These are phyloP conservation scores for Wickerhamomyces chambardii DNA, from an alignment of 805 yeast species.

Conservation along the genomic window DNA sequence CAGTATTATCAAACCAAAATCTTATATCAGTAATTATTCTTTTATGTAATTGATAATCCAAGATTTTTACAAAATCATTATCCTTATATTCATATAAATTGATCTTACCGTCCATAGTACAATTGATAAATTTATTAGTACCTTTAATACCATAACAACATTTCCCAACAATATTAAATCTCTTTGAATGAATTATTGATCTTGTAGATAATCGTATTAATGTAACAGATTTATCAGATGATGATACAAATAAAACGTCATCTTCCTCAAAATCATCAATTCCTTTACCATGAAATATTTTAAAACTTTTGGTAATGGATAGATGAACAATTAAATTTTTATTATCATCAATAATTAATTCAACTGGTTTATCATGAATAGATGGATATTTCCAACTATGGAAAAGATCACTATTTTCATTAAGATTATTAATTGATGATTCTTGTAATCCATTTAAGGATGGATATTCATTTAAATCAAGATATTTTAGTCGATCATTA, in stretches of 20 bases:
- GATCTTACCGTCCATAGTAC: slow-evolving; percentile 46
- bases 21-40: slow-evolving; percentile 28
- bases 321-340: slow-evolving; percentile 13
- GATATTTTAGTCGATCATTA: slow-evolving; percentile 25
- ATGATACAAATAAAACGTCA: slow-evolving; percentile 7
- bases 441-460: background rate
- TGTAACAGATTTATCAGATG: slow-evolving; percentile 9
- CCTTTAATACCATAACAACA: slow-evolving; percentile 21
- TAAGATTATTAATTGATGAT: background rate
- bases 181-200: no score
- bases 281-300: no score
- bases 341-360: no score
- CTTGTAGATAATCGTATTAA: no score
- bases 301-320: no score
- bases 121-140: slow-evolving; percentile 22
- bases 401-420: slow-evolving; percentile 3
- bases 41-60: slow-evolving; percentile 24
- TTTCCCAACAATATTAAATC: slow-evolving; percentile 22
- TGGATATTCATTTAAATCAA: slow-evolving; percentile 7
- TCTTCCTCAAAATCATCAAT: slow-evolving; percentile 5
- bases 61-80: slow-evolving; percentile 2
- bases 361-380: background rate
- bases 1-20: slow-evolving; percentile 5
- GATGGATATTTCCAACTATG: background rate
- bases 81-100: slow-evolving; percentile 14